A percentile compares a stretch with the other conserved stretches of the same genome.
phyloP scores from a whole-genome alignment of 2,329 filamentous ascomycete species.

The Drechslerella stenobrocha region DNA sequence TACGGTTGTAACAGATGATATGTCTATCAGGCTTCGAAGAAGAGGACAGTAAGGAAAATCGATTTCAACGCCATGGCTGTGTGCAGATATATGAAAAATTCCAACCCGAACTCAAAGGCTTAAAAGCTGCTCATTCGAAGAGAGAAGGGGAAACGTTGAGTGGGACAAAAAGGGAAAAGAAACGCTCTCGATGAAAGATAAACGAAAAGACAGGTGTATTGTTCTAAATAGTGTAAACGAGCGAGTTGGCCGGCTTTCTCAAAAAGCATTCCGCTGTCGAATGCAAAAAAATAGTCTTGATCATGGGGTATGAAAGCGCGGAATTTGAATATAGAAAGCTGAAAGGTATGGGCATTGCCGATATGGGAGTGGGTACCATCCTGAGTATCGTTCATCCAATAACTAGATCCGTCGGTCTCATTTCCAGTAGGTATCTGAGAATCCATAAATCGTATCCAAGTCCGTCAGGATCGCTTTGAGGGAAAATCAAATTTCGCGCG shows the following conservation, averaged over 20 bases:
- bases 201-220: constrained; percentile 17
- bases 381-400: constrained; percentile 4
- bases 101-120: neutral
- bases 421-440: constrained; percentile 14
- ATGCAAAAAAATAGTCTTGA: constrained; percentile 21
- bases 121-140: neutral
- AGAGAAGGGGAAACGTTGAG: neutral
- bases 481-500: neutral
- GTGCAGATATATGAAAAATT: constrained; percentile 10
- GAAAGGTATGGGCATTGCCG: constrained; percentile 8
- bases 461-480: constrained; percentile 13
- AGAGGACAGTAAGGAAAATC: constrained; percentile 3
- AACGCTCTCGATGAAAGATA: constrained; percentile 29
- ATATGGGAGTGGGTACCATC: neutral
- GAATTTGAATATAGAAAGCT: constrained; percentile 1
- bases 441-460: constrained; percentile 31
- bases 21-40: too few relatives aligned
- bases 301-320: constrained; percentile 14
- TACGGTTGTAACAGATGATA: too few relatives aligned
- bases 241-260: constrained; percentile 42
- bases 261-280: constrained; percentile 43
- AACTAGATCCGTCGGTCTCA: constrained; percentile 32
- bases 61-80: constrained; percentile 11
- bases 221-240: constrained; percentile 23
- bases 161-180: constrained; percentile 4